Conservation (phyloP, 495 filamentous ascomycete species). For the Neurospora africana region DNA sequence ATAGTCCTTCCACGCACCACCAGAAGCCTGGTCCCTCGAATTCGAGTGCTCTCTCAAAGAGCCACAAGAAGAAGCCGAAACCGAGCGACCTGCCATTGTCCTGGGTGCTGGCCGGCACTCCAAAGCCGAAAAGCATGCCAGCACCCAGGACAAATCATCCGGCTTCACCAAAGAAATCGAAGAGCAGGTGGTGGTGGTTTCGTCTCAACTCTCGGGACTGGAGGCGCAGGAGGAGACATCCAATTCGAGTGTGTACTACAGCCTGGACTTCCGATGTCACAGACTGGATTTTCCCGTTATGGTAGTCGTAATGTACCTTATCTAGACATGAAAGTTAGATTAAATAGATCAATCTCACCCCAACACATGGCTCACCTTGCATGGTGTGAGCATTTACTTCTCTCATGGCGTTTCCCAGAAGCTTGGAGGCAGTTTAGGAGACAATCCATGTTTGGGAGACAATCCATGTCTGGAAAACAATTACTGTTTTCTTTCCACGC, state of each 20-base stretch:
- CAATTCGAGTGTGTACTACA: background rate
- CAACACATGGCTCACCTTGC: background rate
- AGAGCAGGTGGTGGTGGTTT: background rate
- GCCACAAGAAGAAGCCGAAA: background rate
- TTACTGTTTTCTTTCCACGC: too few species aligned
- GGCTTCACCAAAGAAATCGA: background rate
- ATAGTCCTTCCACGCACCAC: constrained; percentile 36
- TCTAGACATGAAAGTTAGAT: background rate
- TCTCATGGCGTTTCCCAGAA: background rate
- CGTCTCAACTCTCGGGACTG: background rate
- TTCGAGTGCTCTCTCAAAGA: background rate
- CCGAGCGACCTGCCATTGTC: background rate
- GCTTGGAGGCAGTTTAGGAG: background rate
- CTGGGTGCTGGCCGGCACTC: background rate
- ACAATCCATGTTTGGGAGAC: too few species aligned
- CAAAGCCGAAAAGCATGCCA: background rate
- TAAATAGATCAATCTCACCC: background rate
- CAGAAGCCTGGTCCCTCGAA: constrained; percentile 55
- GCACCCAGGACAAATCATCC: background rate
- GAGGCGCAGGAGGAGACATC: background rate
- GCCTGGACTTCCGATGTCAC: too few species aligned
- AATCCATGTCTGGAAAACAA: too few species aligned
- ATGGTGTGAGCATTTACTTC: background rate
- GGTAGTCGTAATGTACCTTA: background rate
- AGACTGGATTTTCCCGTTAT: too few species aligned